These are phyloP conservation scores for Terfezia claveryi DNA, from an alignment of 495 filamentous ascomycete species.

Conservation along the genomic window DNA sequence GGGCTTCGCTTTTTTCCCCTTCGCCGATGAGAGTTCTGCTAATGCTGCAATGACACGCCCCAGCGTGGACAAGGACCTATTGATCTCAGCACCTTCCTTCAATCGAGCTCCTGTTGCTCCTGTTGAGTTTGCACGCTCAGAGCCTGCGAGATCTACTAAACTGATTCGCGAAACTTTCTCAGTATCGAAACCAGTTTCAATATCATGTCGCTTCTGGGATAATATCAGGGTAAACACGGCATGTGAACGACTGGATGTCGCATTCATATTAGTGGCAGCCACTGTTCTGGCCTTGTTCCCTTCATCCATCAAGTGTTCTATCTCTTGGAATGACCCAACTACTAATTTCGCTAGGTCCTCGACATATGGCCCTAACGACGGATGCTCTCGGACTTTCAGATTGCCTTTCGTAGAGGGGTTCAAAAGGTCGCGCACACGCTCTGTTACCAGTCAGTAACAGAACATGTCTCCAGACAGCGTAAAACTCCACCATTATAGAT, in stretches of 20 bases:
- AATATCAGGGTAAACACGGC: constrained; percentile 94
- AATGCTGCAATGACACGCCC: constrained; percentile 96
- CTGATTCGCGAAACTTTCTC: constrained; percentile 98
- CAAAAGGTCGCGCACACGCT: constrained; percentile 84
- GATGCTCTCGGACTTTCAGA: constrained; percentile 90
- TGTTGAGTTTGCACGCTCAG: constrained; percentile 85
- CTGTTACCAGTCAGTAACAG: constrained; percentile 17
- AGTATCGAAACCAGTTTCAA: constrained; percentile 83
- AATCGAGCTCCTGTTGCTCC: constrained; percentile 87
- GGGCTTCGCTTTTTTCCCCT: constrained; percentile 52
- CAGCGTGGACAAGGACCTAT: constrained; percentile 84
- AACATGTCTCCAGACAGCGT: neutral
- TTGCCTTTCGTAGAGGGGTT: constrained; percentile 95
- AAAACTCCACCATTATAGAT: constrained; percentile 56
- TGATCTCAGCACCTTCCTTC: constrained; percentile 98
- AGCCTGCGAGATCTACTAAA: constrained; percentile 92
- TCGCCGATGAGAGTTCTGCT: constrained; percentile 70
- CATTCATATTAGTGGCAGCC: constrained; percentile 99
- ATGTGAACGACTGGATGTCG: constrained; percentile 93
- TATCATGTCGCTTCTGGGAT: constrained; percentile 80
- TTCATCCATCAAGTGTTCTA: constrained; percentile 96
- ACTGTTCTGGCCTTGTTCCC: constrained; percentile 97
- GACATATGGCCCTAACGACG: constrained; percentile 90
- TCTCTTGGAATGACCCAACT: constrained; percentile 90
- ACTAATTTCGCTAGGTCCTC: constrained; percentile 93